These are phyloP conservation scores for Solanum tarapatanum DNA, from an alignment of 257 asterid genomes.

Conservation along the genomic window DNA sequence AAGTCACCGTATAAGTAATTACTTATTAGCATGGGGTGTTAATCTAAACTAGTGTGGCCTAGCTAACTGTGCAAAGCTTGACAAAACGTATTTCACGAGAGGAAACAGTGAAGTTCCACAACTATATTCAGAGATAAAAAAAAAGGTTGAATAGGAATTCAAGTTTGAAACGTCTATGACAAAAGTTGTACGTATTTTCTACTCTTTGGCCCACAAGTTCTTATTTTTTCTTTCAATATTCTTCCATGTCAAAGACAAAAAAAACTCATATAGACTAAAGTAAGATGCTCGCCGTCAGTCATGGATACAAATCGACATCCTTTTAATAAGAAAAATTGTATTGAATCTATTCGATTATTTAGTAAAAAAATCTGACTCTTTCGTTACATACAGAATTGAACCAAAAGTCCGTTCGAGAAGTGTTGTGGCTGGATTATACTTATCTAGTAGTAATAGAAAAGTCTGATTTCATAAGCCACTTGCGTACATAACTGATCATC, in stretches of 20 bases:
- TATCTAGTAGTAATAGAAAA: neutral
- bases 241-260: neutral
- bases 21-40: neutral
- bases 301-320: neutral
- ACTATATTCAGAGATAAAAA: neutral
- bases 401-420: neutral
- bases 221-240: neutral
- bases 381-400: neutral
- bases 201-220: neutral
- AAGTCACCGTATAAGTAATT: neutral
- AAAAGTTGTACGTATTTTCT: neutral
- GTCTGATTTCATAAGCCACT: neutral
- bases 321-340: neutral
- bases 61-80: neutral
- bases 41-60: neutral
- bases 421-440: neutral
- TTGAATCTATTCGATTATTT: neutral
- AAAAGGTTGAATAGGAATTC: neutral
- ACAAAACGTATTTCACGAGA: neutral
- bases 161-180: conserved; percentile 18
- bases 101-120: neutral
- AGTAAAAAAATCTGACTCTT: neutral
- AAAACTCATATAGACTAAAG: neutral
- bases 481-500: neutral
- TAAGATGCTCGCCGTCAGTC: neutral